These are phyloP conservation scores for Tolypocladium ophioglossoides DNA, from an alignment of 2,329 filamentous ascomycete genomes.

Conservation along the genomic window DNA sequence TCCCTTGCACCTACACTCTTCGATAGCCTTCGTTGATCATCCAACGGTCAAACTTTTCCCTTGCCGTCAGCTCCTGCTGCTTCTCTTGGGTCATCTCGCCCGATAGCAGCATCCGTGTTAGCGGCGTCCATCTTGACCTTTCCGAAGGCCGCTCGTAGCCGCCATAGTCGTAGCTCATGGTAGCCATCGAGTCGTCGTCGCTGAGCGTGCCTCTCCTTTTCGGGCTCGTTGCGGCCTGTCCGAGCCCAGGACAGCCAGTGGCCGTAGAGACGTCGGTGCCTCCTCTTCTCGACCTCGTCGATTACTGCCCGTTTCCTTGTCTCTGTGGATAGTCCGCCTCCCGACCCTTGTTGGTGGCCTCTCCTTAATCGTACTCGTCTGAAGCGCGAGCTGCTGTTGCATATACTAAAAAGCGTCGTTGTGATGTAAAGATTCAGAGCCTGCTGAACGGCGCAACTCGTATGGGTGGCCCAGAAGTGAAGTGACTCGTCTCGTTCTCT, in stretches of 20 bases:
- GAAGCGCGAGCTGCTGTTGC: not conserved
- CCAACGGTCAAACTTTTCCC: slow-evolving; percentile 72
- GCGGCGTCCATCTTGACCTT: slow-evolving; percentile 70
- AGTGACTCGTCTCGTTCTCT: not conserved
- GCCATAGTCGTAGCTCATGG: slow-evolving; percentile 17
- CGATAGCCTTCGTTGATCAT: slow-evolving; percentile 85
- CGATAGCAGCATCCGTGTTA: slow-evolving; percentile 73
- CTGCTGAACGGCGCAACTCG: slow-evolving; percentile 35
- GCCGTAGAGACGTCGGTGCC: not conserved
- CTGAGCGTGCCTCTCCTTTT: not conserved
- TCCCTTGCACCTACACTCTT: slow-evolving; percentile 50
- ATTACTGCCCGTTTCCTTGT: not conserved
- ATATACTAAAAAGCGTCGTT: not conserved
- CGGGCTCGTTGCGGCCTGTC: not conserved
- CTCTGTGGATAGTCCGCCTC: not conserved
- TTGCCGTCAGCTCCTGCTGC: slow-evolving; percentile 54
- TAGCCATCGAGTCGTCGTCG: slow-evolving; percentile 4
- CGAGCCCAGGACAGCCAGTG: not conserved
- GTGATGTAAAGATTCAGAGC: slow-evolving; percentile 36
- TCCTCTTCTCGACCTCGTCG: not conserved
- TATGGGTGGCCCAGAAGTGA: not conserved
- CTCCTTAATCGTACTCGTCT: not conserved
- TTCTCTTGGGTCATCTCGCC: slow-evolving; percentile 70
- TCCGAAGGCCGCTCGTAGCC: slow-evolving; percentile 41
- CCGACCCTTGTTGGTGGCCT: not conserved